Evolutionary conservation across 768 basidiomycete species (phyloP).

Genomic region (Termitomyces sp.): DNA sequence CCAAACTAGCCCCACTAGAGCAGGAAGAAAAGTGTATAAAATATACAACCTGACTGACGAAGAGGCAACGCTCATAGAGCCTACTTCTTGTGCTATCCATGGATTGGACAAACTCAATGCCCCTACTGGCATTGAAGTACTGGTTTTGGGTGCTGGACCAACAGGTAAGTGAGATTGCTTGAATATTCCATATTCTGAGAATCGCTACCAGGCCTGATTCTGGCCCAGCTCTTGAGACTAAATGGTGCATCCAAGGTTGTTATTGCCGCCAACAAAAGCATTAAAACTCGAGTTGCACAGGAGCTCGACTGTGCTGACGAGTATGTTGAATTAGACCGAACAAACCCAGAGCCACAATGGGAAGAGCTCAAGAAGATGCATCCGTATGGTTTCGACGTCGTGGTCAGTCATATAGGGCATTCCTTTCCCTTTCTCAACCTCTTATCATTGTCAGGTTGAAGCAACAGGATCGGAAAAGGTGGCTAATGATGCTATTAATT

Average conservation of each 20-base stretch:
- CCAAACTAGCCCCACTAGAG: not conserved
- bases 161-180: conserved; percentile 39
- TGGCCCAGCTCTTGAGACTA: conserved; percentile 72
- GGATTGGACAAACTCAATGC: conserved; percentile 72
- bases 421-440: not conserved
- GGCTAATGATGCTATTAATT: conserved; percentile 70
- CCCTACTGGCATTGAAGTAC: conserved; percentile 67
- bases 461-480: conserved; percentile 72
- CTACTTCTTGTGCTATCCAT: conserved; percentile 77
- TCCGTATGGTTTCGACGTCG: conserved; percentile 83
- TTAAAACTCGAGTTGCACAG: conserved; percentile 74
- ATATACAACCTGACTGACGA: conserved; percentile 74
- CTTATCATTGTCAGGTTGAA: conserved; percentile 34
- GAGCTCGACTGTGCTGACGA: conserved; percentile 67
- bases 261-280: conserved; percentile 73
- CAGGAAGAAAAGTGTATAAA: conserved; percentile 69
- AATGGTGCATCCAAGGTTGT: conserved; percentile 70
- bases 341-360: conserved; percentile 65
- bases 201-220: conserved; percentile 49
- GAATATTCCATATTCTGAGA: not conserved
- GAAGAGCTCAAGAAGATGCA: conserved; percentile 61
- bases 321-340: conserved; percentile 71
- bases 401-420: conserved; percentile 21
- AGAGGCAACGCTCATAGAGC: conserved; percentile 74
- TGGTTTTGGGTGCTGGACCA: conserved; percentile 73